Evolutionary conservation across 768 basidiomycete genomes (phyloP), one percentile per base, ranked within the genome.

Genomic region (Ramaria sp.): DNA sequence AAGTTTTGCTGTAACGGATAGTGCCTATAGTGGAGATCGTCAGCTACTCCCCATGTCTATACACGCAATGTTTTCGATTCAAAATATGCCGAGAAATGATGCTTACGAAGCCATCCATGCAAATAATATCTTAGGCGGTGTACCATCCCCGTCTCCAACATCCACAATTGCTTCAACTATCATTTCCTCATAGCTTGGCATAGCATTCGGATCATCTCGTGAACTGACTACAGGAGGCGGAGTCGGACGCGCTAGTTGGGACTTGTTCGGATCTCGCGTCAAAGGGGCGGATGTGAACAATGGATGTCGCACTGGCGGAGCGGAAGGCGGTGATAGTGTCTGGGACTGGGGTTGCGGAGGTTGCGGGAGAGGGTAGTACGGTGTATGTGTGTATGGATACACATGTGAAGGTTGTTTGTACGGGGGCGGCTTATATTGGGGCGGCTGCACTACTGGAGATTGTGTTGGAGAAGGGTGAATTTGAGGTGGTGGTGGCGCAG

Each of bases 111-210:
- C 83, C 86, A 93, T 93, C 86, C 86, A 89, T 6, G 79, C 72
- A 66, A 90, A 93, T 31, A 93, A 65, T 59, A 82, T 81, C 67
- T 88, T 91, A n/a, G 91, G 91, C 7, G 83, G 83, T 55, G 80
- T 79, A 17, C 91, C 91, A 47, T 92, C 86, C 1, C 81, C 74
- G 57, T 89, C 87, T 7, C 70, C 73, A 43, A 79, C 75, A 55
- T 84, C 85, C 13, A 73, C 69, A 24, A 93, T 71, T 0, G 88
- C 89, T 65, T 88, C 86, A 11, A 85, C 86, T 17, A 92, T 87
- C 91, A 93, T 93, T 60, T 92, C 90, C 65, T 93, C 90, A 57
- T 93, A 93, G 61, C 85, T 87, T 7, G 90, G 90, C 50, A 92
- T 74, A 62, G 89, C 79, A n/a, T 76, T 77, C 0, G 67, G 54